phyloP scores from a whole-genome alignment of 2,329 filamentous ascomycete genomes.

The Pestalotiopsis sp. region DNA sequence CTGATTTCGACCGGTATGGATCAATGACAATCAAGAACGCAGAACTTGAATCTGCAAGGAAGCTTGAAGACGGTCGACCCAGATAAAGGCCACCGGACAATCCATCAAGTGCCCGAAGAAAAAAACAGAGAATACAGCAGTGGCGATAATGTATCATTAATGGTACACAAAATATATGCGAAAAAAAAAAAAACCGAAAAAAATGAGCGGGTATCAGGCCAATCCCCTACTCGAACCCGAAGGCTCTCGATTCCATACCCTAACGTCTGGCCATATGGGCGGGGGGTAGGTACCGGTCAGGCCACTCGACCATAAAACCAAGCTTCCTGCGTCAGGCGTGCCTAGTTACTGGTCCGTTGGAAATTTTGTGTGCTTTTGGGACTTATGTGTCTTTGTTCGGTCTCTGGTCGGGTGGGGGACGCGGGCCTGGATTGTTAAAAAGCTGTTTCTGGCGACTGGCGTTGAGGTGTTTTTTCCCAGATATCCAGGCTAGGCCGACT shows the following conservation, averaged over 20 bases:
- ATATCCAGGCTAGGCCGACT: conserved; percentile 20
- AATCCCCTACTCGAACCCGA: not conserved
- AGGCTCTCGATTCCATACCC: no score
- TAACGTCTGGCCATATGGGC: no score
- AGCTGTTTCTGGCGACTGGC: conserved; percentile 19
- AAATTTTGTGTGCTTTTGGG: no score
- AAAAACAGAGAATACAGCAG: no score
- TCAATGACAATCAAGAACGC: not conserved
- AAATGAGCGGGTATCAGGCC: not conserved
- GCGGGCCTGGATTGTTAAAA: conserved; percentile 13
- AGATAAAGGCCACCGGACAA: not conserved
- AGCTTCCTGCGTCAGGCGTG: no score
- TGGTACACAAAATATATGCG: no score
- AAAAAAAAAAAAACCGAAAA: not conserved
- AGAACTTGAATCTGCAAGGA: not conserved
- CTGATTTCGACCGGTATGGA: not conserved
- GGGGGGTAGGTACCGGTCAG: no score
- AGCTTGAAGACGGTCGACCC: not conserved
- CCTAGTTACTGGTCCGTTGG: no score
- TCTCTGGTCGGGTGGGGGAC: no score
- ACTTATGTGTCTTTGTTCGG: no score
- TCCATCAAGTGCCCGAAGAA: not conserved
- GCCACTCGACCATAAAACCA: no score
- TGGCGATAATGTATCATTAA: no score
- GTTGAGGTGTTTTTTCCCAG: conserved; percentile 19